These are phyloP conservation scores for Paramarasmius palmivorus DNA, from an alignment of 1,284 basidiomycete genomes.

Conservation along the genomic window DNA sequence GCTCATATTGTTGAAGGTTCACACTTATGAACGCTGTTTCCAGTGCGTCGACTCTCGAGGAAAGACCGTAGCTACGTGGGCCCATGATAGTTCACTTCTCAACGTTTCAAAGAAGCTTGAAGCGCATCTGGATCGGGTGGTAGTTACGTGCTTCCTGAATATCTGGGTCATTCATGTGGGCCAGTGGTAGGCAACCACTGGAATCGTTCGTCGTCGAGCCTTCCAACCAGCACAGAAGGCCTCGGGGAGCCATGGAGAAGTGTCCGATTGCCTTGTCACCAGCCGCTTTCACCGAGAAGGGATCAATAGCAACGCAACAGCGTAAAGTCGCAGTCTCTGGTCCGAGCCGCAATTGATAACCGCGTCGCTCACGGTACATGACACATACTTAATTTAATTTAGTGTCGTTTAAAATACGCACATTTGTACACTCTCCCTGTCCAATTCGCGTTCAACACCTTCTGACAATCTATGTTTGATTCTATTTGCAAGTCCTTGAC, in stretches of 20 bases:
- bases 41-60: slow-evolving; percentile 54
- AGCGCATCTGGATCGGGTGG: slow-evolving; percentile 49
- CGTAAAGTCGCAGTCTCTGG: too few species aligned
- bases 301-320: too few species aligned
- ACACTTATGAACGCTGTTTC: background rate
- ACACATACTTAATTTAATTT: too few species aligned
- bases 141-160: slow-evolving; percentile 58
- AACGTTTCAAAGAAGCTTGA: slow-evolving; percentile 40
- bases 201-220: slow-evolving; percentile 1
- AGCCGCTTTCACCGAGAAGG: too few species aligned
- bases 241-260: background rate
- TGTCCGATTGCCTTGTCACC: too few species aligned
- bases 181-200: slow-evolving; percentile 36
- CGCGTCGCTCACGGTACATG: too few species aligned
- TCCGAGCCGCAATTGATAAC: too few species aligned
- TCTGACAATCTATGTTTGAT: too few species aligned
- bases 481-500: too few species aligned
- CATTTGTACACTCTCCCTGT: too few species aligned
- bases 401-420: too few species aligned
- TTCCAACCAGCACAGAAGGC: background rate
- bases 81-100: slow-evolving; percentile 37
- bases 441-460: too few species aligned
- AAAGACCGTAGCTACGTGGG: slow-evolving; percentile 52
- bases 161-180: slow-evolving; percentile 48
- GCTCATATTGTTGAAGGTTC: background rate